Evolutionary conservation across 257 asterid species (phyloP), one percentile per base, ranked within the genome.

Genomic region (Petunia axillaris): DNA sequence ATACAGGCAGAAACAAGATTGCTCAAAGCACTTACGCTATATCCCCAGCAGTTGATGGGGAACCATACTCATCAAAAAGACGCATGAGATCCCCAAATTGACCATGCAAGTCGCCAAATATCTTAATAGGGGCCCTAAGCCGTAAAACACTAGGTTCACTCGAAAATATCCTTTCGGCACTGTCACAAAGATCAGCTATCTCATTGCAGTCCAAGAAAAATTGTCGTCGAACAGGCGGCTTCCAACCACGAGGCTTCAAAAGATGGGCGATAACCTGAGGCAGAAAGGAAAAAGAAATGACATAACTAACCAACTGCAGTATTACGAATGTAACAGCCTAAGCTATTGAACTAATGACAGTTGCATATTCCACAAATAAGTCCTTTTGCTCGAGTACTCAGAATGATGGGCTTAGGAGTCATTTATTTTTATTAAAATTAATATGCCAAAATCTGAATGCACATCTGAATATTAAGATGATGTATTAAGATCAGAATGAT

Each of bases 31-130:
- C 98, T 77, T 90, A 96, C 99, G 98, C 89, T 81, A 96, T 96
- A 87, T 96, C 99, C 78, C 99, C 99, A 48, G 99, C 99, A 14
- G 99, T 96, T 44, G 99, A 96, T 80, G 99, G 98, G 74, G 98
- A 90, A 80, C 99, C 99, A 85, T 96, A 96, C 91, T 96, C 99
- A 80, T 94, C 99, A 76, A 96, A 96, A 80, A 96, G 98, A 67
- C 99, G 90, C 99, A 96, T 96, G 67, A 96, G 94, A 88, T 96
- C 99, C 67, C 99, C 99, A 87, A 96, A 96, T 78, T 96, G 99
- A 63, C 99, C 99, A 55, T 96, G 99, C 89, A 96, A 90, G 87
- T 96, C 99, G 81, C 99, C 99, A 83, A 96, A 96, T 80, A 96
- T 92, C 87, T 96, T 96, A 67, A 96, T 90, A 76, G 99, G 98